phyloP scores from a whole-genome alignment of 2,329 filamentous ascomycete genomes.

The Phialophora verrucosa region DNA sequence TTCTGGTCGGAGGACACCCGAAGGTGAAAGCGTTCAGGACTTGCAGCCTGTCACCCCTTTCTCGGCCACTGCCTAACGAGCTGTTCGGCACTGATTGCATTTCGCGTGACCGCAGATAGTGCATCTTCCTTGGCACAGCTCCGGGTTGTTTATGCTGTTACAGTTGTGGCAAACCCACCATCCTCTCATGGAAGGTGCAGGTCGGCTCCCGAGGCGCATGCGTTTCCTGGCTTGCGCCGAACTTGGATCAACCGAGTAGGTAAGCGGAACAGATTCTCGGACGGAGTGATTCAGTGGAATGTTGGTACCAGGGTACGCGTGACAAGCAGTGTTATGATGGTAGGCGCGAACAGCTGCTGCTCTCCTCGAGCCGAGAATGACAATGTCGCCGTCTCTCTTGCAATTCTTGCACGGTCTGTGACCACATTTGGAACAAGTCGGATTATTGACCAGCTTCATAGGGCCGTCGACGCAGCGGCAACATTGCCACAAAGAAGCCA shows the following conservation, averaged over 20 bases:
- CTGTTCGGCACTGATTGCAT: conserved; percentile 10
- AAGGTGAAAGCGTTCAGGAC: not conserved
- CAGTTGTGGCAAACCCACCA: conserved; percentile 34
- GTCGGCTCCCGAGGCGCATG: conserved; percentile 2
- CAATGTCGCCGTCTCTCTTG: conserved; percentile 13
- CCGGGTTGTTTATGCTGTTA: conserved; percentile 34
- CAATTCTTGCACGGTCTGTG: conserved; percentile 27
- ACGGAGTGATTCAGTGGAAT: not conserved
- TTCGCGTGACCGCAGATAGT: conserved; percentile 28
- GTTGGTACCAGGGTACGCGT: not conserved
- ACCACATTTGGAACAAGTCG: conserved; percentile 27
- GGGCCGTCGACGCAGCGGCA: conserved; percentile 16
- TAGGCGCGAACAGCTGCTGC: not conserved
- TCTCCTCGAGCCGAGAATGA: not conserved
- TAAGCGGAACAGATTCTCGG: not conserved
- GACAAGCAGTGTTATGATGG: not conserved
- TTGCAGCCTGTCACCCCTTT: conserved; percentile 2
- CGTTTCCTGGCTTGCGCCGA: not conserved
- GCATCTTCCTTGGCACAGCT: conserved; percentile 25
- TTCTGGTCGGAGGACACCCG: not conserved
- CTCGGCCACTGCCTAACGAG: not conserved
- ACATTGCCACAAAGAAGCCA: conserved; percentile 23
- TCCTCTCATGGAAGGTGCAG: conserved; percentile 21
- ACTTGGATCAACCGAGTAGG: not conserved
- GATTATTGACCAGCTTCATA: conserved; percentile 9